Base-by-base conservation (phyloP, 768 basidiomycete genomes). In the Amyloporia xantha region DNA sequence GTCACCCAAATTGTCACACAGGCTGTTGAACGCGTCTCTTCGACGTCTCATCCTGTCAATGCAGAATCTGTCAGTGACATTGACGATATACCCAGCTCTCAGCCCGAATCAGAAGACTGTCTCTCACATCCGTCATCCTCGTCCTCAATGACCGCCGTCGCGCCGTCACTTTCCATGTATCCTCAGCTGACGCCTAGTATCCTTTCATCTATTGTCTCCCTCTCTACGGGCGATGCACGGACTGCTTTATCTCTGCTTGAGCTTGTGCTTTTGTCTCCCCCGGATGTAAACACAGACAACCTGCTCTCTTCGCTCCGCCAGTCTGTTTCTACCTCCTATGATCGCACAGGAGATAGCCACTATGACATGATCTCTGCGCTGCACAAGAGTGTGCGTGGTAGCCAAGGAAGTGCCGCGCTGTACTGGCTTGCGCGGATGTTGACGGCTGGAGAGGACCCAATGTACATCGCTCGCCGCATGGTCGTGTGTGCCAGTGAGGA, bases 351-450 rank as follows among this genome's bases (percentile, higher is more conserved):
- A 2, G 91, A 91, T 53, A 73, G 74, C 50, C 77, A 72, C 50
- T 91, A 89, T 59, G 87, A 91, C 62, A 81, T 86, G 79, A 90
- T 89, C 55, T 85, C 82, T 26, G 89, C 85, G 2, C 68, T 92
- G 55, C 90, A 93, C 67, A 93, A 93, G 65, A 80, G 79, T 50
- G 76, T 92, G 27, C 76, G 91, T 27, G 91, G 88, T 6, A 79
- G 81, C 48, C 79, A 91, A 53, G 80, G 79, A 5, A 74, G 74
- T 57, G 91, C 88, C 0, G 90, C 90, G 5, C 68, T 91, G 71
- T 93, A 92, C 62, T 93, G 90, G 88, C 72, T 93, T 19, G 88
- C 89, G 9, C 76, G 86, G 43, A 91, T 91, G 89, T 70, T 91
- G 27, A 75, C 71, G 28, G 83, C 78, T 23, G 89, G 88, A 17